These are phyloP conservation scores for Saccharomycopsis fermentans DNA, from an alignment of 805 yeast genomes.

Conservation along the genomic window DNA sequence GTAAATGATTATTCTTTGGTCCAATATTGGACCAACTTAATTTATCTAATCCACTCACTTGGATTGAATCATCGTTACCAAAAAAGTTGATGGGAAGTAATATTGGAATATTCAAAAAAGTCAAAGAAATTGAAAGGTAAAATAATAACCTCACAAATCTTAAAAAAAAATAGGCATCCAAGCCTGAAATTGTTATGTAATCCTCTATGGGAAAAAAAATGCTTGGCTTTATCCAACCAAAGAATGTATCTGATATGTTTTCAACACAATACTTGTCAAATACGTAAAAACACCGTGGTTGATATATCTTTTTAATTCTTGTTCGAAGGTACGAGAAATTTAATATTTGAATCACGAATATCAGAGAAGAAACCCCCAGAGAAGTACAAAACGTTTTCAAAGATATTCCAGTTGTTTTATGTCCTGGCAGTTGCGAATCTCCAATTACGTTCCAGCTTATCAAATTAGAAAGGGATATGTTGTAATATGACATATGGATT, in stretches of 20 bases:
- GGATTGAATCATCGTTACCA: slow-evolving; percentile 20
- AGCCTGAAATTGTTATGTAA: slow-evolving; percentile 40
- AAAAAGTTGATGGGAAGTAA: slow-evolving; percentile 52
- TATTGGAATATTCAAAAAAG: slow-evolving; percentile 45
- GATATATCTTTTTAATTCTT: slow-evolving; percentile 35
- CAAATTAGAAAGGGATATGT: not conserved
- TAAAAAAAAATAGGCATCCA: slow-evolving; percentile 68
- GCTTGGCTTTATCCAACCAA: slow-evolving; percentile 47
- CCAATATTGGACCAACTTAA: slow-evolving; percentile 67
- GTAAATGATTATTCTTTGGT: slow-evolving; percentile 34
- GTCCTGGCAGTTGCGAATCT: slow-evolving; percentile 29
- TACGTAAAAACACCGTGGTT: slow-evolving; percentile 41
- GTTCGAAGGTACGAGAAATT: slow-evolving; percentile 30
- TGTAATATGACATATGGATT: not conserved
- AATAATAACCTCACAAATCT: slow-evolving; percentile 47
- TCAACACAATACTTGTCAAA: slow-evolving; percentile 30
- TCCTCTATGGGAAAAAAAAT: slow-evolving; percentile 31
- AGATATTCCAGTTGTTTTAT: slow-evolving; percentile 46
- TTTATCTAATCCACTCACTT: slow-evolving; percentile 45
- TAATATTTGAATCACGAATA: slow-evolving; percentile 37
- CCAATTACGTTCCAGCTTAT: not conserved
- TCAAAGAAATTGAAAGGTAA: slow-evolving; percentile 41
- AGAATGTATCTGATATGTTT: slow-evolving; percentile 27
- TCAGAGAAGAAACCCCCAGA: slow-evolving; percentile 40
- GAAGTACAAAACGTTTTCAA: slow-evolving; percentile 47